Evolutionary conservation across 2,329 filamentous ascomycete species (phyloP).

Genomic region (Trichoderma lentiforme): DNA sequence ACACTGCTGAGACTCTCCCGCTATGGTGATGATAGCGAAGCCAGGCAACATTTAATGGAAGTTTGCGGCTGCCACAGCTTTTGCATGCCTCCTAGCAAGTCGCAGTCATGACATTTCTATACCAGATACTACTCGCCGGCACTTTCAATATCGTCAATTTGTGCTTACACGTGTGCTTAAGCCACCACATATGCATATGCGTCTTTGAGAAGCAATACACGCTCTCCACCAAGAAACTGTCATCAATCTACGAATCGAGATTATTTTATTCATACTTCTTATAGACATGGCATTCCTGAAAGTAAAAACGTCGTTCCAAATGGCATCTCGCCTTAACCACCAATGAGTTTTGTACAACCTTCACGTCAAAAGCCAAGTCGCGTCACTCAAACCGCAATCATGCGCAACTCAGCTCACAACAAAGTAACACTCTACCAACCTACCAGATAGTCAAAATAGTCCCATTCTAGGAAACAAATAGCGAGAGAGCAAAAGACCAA

Average conservation of each 20-base stretch:
- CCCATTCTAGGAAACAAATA: background rate
- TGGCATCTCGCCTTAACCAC: background rate
- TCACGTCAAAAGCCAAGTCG: background rate
- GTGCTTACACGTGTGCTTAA: background rate
- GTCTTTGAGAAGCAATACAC: background rate
- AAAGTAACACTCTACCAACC: background rate
- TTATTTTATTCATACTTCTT: background rate
- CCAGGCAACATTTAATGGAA: background rate
- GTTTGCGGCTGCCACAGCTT: background rate
- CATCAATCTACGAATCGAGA: background rate
- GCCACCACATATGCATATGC: background rate
- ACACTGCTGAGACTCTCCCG: background rate
- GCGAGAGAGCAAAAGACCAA: background rate
- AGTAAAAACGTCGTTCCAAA: background rate
- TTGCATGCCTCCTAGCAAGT: too few relatives aligned
- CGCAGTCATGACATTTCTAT: too few relatives aligned
- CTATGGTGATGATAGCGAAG: background rate
- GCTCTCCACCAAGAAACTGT: background rate
- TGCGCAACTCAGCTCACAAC: background rate
- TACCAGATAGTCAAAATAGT: background rate
- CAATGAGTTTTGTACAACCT: background rate
- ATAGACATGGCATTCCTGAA: background rate
- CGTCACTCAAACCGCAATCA: background rate
- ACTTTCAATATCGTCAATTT: background rate
- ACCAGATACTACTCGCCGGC: too few relatives aligned